Evolutionary conservation across 2,329 filamentous ascomycete genomes (phyloP).

Genomic region (Sporothrix schenckii): DNA sequence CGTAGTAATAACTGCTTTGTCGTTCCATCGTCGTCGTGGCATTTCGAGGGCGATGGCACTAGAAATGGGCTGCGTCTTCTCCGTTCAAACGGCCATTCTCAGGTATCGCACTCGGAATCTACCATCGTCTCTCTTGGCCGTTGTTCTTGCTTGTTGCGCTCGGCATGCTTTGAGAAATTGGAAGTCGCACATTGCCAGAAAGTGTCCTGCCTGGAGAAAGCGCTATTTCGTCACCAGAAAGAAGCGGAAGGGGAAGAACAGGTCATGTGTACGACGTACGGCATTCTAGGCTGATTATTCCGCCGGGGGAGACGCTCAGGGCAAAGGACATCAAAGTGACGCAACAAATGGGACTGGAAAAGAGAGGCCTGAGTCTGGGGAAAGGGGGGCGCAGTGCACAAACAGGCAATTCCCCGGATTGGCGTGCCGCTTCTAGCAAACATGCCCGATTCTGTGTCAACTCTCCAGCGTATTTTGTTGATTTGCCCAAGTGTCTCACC

Average conservation of each 20-base stretch:
- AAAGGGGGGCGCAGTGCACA: conserved; percentile 18
- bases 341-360: too few species aligned
- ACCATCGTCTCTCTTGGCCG: neutral
- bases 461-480: conserved; percentile 5
- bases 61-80: neutral
- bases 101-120: neutral
- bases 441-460: neutral
- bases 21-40: neutral
- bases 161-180: neutral
- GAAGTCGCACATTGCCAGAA: neutral
- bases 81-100: neutral
- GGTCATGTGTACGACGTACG: conserved; percentile 11
- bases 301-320: too few species aligned
- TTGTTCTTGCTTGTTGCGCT: neutral
- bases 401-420: conserved; percentile 6
- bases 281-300: neutral
- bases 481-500: neutral
- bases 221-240: conserved; percentile 7
- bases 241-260: neutral
- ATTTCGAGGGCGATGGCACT: neutral
- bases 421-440: neutral
- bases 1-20: neutral
- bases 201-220: neutral
- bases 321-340: too few species aligned
- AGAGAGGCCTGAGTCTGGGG: too few species aligned